Evolutionary conservation across 768 basidiomycete genomes (phyloP).

Genomic region (Dacryopinax spathularia): DNA sequence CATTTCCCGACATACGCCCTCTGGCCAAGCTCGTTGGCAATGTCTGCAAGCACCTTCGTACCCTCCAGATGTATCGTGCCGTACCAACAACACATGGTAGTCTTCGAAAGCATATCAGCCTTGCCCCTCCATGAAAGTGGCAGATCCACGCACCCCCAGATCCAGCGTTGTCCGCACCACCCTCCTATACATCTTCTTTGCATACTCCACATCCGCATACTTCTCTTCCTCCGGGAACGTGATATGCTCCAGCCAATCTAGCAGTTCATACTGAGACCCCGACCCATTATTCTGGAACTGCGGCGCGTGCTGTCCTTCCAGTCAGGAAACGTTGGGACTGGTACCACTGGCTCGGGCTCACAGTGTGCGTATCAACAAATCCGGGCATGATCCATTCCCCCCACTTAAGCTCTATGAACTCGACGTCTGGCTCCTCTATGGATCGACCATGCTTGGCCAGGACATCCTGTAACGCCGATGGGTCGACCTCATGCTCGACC

Average conservation of each 20-base stretch:
- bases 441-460: conserved; percentile 39
- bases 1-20: conserved; percentile 85
- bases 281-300: conserved; percentile 62
- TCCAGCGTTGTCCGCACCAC: conserved; percentile 61
- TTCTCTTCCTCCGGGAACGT: conserved; percentile 81
- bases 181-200: conserved; percentile 47
- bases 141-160: conserved; percentile 45
- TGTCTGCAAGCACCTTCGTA: conserved; percentile 67
- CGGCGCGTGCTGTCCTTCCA: conserved; percentile 48
- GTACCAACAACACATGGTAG: conserved; percentile 89
- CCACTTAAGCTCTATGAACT: conserved; percentile 28
- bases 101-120: conserved; percentile 34
- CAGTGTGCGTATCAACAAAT: conserved; percentile 83
- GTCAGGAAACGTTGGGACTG: background rate
- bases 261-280: conserved; percentile 75
- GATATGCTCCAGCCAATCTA: conserved; percentile 72
- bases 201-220: conserved; percentile 57
- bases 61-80: conserved; percentile 67
- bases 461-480: conserved; percentile 32
- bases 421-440: conserved; percentile 19
- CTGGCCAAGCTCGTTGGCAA: conserved; percentile 55
- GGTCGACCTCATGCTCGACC: conserved; percentile 46
- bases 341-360: conserved; percentile 27
- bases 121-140: background rate
- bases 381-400: conserved; percentile 71